A percentile compares a stretch with the other conserved stretches of the same genome.
Evolutionary conservation across 106 monocot genomes (phyloP).

Genomic region (Apostasia ramifera): DNA sequence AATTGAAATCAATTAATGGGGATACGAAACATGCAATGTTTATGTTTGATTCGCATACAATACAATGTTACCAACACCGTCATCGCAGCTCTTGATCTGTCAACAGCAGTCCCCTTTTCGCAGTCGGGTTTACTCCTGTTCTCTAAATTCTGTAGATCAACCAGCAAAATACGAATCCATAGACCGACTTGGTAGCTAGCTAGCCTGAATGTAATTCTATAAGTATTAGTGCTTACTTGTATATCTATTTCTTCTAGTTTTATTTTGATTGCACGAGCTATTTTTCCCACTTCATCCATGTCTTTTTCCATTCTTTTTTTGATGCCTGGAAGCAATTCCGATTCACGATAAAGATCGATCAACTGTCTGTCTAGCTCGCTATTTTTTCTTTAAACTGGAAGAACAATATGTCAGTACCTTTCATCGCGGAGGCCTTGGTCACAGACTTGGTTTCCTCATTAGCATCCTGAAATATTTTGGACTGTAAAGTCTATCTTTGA

Average conservation of each 20-base stretch:
- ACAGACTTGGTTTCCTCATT: conserved; percentile 35
- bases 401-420: conserved; percentile 14
- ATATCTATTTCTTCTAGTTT: conserved; percentile 48
- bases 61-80: conserved; percentile 24
- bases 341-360: not conserved
- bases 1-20: not conserved
- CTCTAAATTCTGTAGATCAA: conserved; percentile 32
- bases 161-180: not conserved
- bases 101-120: conserved; percentile 55
- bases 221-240: conserved; percentile 26
- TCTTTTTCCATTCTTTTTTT: conserved; percentile 56
- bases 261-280: conserved; percentile 30
- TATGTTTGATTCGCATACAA: not conserved
- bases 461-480: conserved; percentile 26
- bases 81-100: conserved; percentile 59
- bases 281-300: conserved; percentile 40
- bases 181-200: too few species aligned
- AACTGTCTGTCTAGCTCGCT: not conserved
- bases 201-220: too few species aligned
- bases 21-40: not conserved
- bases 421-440: conserved; percentile 54
- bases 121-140: conserved; percentile 46
- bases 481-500: not conserved
- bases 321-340: conserved; percentile 29
- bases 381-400: not conserved